Evolutionary conservation across 2,329 filamentous ascomycete genomes (phyloP), one percentile per base, ranked within the genome.

Genomic region (Plenodomus tracheiphilus): DNA sequence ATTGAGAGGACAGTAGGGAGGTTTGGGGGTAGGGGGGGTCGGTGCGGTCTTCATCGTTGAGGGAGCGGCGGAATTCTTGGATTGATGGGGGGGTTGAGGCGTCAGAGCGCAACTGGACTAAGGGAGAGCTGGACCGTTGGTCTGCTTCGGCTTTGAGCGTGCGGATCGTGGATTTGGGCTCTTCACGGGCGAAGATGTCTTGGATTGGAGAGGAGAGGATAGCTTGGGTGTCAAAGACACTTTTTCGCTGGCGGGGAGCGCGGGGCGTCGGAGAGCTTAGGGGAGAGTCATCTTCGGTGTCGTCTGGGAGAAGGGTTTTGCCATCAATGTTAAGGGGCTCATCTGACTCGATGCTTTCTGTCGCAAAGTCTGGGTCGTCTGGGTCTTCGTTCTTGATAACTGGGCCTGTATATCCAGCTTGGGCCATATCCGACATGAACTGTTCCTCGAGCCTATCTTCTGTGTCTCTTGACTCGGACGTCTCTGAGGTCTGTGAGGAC

Each of bases 201-300:
- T 59, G 58, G 1, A 55, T 60, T 13, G 63, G 62, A 2, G 65
- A 68, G 1, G 63, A 68, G n/a, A 70, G 62, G 16, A 71, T 71
- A 16, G 65, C 68, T 53, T 71, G 68, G 6, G 67, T 71, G 36
- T 71, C 61, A 42, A 71, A 68, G 16, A 48, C 45, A n/a, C 56
- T 46, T 3, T 16, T 4, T 19, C 53, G 58, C 16, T 52, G 54
- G 13, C 60, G 58, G 3, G 54, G 41, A 9, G 65, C 58, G 17
- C 60, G 64, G 9, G 67, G 69, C n/a, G 69, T 68, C 11, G 66
- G 59, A 20, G 63, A 58, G 32, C 62, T 59, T 19, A 61, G 59
- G 3, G 53, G 59, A 9, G 49, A 53, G 18, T 21, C 9, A 2
- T 30, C 39, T 15, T 51, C 52, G 13, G 56, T 16, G 8, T 44